Conservation (phyloP, 257 asterid species). For the Prunella vulgaris region DNA sequence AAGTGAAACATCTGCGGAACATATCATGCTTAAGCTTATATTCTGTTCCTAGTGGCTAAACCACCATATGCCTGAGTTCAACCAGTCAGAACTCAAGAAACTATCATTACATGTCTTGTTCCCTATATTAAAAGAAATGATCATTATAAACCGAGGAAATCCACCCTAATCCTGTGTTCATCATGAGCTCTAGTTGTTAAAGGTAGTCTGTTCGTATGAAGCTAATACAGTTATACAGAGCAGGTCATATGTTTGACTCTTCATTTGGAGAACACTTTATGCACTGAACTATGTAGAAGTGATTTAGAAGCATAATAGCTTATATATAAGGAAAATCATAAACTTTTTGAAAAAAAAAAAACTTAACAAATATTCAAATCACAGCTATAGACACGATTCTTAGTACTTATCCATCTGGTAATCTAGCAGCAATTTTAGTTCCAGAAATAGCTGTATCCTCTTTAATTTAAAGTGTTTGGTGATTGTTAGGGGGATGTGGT, state of each 20-base stretch:
- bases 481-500: constrained; percentile 67
- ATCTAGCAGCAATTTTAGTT: too few species aligned
- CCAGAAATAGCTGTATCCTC: constrained; percentile 8
- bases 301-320: neutral
- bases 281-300: neutral
- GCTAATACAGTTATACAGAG: neutral
- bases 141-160: neutral
- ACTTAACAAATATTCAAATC: neutral
- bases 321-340: neutral
- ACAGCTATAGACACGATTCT: neutral
- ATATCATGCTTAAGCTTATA: neutral
- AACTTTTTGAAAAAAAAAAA: neutral
- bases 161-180: too few species aligned
- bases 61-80: neutral
- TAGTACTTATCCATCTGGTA: neutral
- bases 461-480: constrained; percentile 21
- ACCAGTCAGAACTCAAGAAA: neutral
- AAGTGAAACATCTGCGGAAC: neutral
- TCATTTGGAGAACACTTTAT: neutral
- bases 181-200: neutral
- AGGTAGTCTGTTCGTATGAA: neutral
- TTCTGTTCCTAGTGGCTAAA: neutral
- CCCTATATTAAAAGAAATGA: neutral
- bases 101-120: neutral
- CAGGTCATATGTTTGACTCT: neutral